These are phyloP conservation scores for Verticillium isaacii DNA, from an alignment of 2,329 filamentous ascomycete species.

Conservation along the genomic window DNA sequence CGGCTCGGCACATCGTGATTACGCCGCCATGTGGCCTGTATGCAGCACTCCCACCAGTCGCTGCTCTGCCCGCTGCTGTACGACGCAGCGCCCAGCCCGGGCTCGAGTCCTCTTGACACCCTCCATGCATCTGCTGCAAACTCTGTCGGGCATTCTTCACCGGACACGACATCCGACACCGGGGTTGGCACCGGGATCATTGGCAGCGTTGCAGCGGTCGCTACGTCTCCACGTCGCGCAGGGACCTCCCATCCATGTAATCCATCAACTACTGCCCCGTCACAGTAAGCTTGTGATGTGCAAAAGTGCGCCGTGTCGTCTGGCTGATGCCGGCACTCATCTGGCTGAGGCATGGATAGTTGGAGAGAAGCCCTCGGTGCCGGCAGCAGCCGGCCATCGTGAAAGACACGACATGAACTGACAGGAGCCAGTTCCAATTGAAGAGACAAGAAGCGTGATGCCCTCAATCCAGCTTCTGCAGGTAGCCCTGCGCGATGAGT, in stretches of 20 bases:
- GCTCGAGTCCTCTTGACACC: neutral
- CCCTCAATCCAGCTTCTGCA: constrained; percentile 78
- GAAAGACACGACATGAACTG: neutral
- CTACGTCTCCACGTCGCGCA: too few species aligned
- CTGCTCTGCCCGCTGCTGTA: neutral
- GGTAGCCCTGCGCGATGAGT: constrained; percentile 87
- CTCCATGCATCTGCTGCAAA: neutral
- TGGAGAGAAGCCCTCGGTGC: neutral
- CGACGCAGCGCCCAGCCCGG: neutral
- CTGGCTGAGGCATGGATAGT: too few species aligned
- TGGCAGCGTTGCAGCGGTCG: neutral
- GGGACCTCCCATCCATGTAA: too few species aligned
- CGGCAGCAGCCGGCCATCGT: neutral
- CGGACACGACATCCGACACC: neutral
- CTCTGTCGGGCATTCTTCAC: neutral
- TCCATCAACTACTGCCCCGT: too few species aligned
- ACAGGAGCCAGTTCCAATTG: neutral
- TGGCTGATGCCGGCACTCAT: too few species aligned
- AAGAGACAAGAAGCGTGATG: neutral
- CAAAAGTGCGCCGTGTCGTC: too few species aligned
- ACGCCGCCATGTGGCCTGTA: neutral
- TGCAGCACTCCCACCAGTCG: neutral
- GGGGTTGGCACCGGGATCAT: neutral
- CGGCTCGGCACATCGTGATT: neutral
- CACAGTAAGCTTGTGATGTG: too few species aligned